A percentile compares a stretch with the other conserved stretches of the same genome.
phyloP scores from a whole-genome alignment of 2,329 filamentous ascomycete species.

The Botrytis aclada region DNA sequence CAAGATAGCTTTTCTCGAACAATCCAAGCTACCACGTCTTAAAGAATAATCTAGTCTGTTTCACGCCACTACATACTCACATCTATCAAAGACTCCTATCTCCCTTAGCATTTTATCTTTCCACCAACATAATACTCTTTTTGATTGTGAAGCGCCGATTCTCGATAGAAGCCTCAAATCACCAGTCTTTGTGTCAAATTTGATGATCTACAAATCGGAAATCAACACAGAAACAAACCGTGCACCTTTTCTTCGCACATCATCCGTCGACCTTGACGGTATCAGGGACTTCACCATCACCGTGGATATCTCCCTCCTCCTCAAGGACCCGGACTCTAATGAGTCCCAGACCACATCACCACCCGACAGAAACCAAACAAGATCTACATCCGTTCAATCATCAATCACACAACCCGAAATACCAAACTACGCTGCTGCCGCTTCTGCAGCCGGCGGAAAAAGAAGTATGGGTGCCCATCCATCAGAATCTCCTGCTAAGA shows the following conservation, averaged over 20 bases:
- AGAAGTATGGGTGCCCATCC: slow-evolving; percentile 54
- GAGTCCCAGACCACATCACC: slow-evolving; percentile 56
- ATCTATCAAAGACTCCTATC: slow-evolving; percentile 26
- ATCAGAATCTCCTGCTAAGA: slow-evolving; percentile 73
- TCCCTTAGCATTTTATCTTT: slow-evolving; percentile 25
- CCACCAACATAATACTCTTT: slow-evolving; percentile 20
- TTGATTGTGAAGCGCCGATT: slow-evolving; percentile 21
- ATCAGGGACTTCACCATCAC: slow-evolving; percentile 53
- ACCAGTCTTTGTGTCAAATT: slow-evolving; percentile 24
- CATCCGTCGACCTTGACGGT: slow-evolving; percentile 39
- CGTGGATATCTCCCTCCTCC: slow-evolving; percentile 92
- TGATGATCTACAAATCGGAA: slow-evolving; percentile 9
- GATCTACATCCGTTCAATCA: slow-evolving; percentile 33
- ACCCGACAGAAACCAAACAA: slow-evolving; percentile 39
- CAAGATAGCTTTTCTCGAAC: slow-evolving; percentile 34
- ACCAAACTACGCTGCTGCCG: slow-evolving; percentile 31
- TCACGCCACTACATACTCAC: slow-evolving; percentile 31
- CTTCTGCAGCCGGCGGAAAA: slow-evolving; percentile 40
- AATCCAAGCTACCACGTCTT: slow-evolving; percentile 26
- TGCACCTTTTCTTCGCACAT: slow-evolving; percentile 31
- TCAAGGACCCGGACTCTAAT: slow-evolving; percentile 73
- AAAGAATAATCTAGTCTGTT: slow-evolving; percentile 30
- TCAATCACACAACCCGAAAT: slow-evolving; percentile 27
- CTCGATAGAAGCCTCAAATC: slow-evolving; percentile 24
- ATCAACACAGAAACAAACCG: slow-evolving; percentile 21